A percentile compares a stretch with the other conserved stretches of the same genome.
These are phyloP conservation scores for Takashimella tepidaria DNA, from an alignment of 1,284 basidiomycete genomes.

Conservation along the genomic window DNA sequence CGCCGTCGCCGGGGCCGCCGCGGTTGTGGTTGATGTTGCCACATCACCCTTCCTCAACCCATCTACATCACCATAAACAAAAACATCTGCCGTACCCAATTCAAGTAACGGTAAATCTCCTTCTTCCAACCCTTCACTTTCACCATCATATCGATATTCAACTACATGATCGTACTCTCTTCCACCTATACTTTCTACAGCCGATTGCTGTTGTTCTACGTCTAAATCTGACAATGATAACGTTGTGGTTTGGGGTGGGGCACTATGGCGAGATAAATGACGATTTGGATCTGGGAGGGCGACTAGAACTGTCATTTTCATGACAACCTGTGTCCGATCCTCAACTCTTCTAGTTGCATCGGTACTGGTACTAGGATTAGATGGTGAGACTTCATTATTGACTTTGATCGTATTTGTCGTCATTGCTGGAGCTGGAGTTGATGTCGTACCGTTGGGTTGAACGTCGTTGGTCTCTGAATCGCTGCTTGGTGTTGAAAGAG, in stretches of 20 bases:
- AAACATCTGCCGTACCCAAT: not conserved
- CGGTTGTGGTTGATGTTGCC: too few relatives aligned
- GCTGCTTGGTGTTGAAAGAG: not conserved
- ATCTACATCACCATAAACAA: not conserved
- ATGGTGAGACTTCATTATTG: not conserved
- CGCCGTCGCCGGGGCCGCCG: too few relatives aligned
- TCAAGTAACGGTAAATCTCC: not conserved
- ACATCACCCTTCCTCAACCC: not conserved
- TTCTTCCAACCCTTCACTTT: not conserved
- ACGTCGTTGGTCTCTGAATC: conserved; percentile 6
- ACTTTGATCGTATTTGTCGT: not conserved
- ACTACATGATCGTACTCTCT: too few relatives aligned
- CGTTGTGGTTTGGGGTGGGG: not conserved
- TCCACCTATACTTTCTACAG: conserved; percentile 7
- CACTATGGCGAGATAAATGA: not conserved
- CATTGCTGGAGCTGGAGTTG: not conserved
- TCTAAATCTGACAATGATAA: not conserved
- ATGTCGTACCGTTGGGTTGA: not conserved
- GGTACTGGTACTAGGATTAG: not conserved
- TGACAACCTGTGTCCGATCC: too few relatives aligned
- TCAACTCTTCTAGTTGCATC: conserved; percentile 6
- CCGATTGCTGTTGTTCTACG: not conserved
- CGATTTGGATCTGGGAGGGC: conserved; percentile 14
- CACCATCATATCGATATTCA: not conserved
- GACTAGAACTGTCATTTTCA: conserved; percentile 14